Evolutionary conservation across 129 eudicot genomes (phyloP), one percentile per base, ranked within the genome.

Genomic region (Tanacetum coccineum): DNA sequence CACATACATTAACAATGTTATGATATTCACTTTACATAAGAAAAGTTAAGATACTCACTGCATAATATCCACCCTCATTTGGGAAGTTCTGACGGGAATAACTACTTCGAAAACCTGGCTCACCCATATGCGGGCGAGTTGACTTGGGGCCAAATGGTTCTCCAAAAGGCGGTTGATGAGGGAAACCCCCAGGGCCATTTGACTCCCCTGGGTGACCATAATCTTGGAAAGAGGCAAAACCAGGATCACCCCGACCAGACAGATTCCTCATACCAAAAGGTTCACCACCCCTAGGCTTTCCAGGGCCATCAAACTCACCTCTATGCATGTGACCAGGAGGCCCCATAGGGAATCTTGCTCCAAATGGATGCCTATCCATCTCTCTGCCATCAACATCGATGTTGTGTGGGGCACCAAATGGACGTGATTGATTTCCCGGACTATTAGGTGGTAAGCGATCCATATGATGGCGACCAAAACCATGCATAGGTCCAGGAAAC

Each of bases 21-120:
- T 28, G n/a, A 68, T 17, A 75, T 40, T 39, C n/a, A n/a, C 7
- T 47, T 49, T 26, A 28, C 26, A n/a, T 45, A 50, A 56, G 13
- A n/a, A 32, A 61, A 22, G 46, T 28, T 6, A 18, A 13, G 65
- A 70, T 9, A 85, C 93, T 66, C 81, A 94, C 99, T 48, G 83
- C 70, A 83, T 66, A 82, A 74, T 67, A 79, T 36, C 89, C 87
- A 54, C 79, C 85, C 53, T 83, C 84, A 74, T 68, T 79, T 17
- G 84, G 70, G 60, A 74, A 78, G 13, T 82, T 92, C 46, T 67
- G 87, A 45, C 75, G 78, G 40, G 89, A 59, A 68, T 75, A 92
- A 63, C 76, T 78, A 75, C 86, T 78, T 82, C 88, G 85, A 81
- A 80, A 82, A 46, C 83, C 89, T 6, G 90, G 97, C 71, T 85